These are phyloP conservation scores for Auricularia sp. DNA, from an alignment of 768 basidiomycete genomes.

Conservation along the genomic window DNA sequence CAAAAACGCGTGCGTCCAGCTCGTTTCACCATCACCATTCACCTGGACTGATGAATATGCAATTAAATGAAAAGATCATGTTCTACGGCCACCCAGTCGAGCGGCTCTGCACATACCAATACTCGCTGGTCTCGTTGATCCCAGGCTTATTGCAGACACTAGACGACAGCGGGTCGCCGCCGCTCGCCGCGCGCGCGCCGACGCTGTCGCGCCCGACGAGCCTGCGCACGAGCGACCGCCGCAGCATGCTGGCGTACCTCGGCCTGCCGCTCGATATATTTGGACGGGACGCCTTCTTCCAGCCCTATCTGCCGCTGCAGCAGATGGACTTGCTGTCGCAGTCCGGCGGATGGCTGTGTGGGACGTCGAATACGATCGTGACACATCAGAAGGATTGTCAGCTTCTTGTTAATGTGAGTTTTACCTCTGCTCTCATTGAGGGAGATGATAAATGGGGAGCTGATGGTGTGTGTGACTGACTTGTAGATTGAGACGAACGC, in stretches of 20 bases:
- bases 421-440: not conserved
- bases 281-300: slow-evolving; percentile 93
- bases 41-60: not conserved
- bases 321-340: slow-evolving; percentile 82
- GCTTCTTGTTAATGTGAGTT: slow-evolving; percentile 71
- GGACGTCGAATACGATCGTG: slow-evolving; percentile 93
- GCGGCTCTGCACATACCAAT: slow-evolving; percentile 92
- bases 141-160: slow-evolving; percentile 84
- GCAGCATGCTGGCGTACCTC: slow-evolving; percentile 83
- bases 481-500: slow-evolving; percentile 71
- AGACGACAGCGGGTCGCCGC: slow-evolving; percentile 86
- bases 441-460: slow-evolving; percentile 10
- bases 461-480: slow-evolving; percentile 1
- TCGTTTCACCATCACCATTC: not conserved
- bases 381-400: slow-evolving; percentile 90
- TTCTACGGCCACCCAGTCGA: slow-evolving; percentile 97
- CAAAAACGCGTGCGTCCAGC: slow-evolving; percentile 66
- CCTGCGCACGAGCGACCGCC: slow-evolving; percentile 77
- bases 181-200: slow-evolving; percentile 51
- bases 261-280: slow-evolving; percentile 94
- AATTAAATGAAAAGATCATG: slow-evolving; percentile 55
- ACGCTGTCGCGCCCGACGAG: slow-evolving; percentile 66
- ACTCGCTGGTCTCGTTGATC: slow-evolving; percentile 87
- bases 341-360: slow-evolving; percentile 78
- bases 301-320: slow-evolving; percentile 93